These are phyloP conservation scores for Microascus cirrosus DNA, from an alignment of 2,329 filamentous ascomycete genomes.

Conservation along the genomic window DNA sequence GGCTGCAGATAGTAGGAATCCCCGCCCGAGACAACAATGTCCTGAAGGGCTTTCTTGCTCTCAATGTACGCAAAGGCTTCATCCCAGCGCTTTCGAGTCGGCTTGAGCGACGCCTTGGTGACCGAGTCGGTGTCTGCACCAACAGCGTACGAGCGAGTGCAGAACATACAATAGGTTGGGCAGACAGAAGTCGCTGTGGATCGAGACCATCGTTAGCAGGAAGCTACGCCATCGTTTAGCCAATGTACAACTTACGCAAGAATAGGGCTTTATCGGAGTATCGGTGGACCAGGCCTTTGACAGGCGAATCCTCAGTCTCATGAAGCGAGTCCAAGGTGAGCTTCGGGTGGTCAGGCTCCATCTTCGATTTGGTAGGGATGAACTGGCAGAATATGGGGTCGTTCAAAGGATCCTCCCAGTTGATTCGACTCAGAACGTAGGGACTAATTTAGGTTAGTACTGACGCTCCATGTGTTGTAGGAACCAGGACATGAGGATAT, in stretches of 20 bases:
- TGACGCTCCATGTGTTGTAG: not conserved
- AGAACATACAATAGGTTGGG: constrained; percentile 52
- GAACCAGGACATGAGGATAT: not conserved
- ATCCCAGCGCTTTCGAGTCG: constrained; percentile 36
- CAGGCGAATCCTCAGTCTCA: constrained; percentile 43
- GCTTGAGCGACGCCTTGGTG: constrained; percentile 28
- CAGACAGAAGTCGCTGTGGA: constrained; percentile 43
- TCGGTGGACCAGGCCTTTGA: constrained; percentile 48
- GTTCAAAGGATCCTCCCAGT: constrained; percentile 47
- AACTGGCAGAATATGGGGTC: constrained; percentile 52
- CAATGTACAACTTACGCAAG: constrained; percentile 31
- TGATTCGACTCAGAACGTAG: constrained; percentile 44
- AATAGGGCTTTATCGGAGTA: constrained; percentile 54
- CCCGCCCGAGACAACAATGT: constrained; percentile 53
- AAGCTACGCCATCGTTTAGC: not conserved
- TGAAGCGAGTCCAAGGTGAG: constrained; percentile 47
- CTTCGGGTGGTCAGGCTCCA: constrained; percentile 41
- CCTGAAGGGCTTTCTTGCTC: constrained; percentile 32
- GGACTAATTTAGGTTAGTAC: constrained; percentile 24
- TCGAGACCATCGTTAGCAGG: not conserved
- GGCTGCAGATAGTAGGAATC: constrained; percentile 48
- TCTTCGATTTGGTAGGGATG: constrained; percentile 40
- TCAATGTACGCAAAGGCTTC: constrained; percentile 45
- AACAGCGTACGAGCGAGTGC: constrained; percentile 49
- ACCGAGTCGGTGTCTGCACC: constrained; percentile 42